Evolutionary conservation across 2,329 filamentous ascomycete species (phyloP), one percentile per base, ranked within the genome.

Genomic region (Colletotrichum sp.): DNA sequence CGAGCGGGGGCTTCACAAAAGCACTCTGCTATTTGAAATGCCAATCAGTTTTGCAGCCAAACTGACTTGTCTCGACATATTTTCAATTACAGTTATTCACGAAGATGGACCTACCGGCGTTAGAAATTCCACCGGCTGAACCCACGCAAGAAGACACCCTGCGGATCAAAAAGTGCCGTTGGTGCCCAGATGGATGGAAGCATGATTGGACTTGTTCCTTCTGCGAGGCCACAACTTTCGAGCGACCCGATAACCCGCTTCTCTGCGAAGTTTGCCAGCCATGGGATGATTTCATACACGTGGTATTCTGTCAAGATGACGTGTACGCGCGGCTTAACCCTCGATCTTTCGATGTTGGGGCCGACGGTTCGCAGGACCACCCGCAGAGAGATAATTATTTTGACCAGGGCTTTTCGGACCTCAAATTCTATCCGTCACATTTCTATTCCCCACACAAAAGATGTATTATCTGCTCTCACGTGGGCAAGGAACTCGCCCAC

Each of bases 81-180:
- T 26, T 26, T 26, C 44, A 12, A 1, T 49, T 6, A 0, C 1
- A n/a, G 10, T 49, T 4, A 49, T 0, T 49, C 18, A 12, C 44
- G 44, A 7, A 49, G 18, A 49, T 49, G 44, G 44, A 49, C 18
- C 4, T n/a, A 0, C 44, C 9, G 0, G 3, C 10, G 18, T 49
- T n/a, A 21, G 16, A 49, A 3, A 49, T 49, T 49, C 18, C 18
- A 49, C 44, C 10, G 18, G 44, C 44, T 21, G 44, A 49, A 4
- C 18, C 44, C 44, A n/a, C 18, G 44, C 18, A 21, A 49, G 18
- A 49, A 21, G 18, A 21, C 18, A 21, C 39, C 18, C 44, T 49
- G 18, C 18, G 44, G 44, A 10, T 44, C 8, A 49, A 4, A 7
- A 49, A 49, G 10, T 49, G 44, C 44, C 44, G 44, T 21, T 49